A percentile compares a stretch with the other conserved stretches of the same genome.
Evolutionary conservation across 2,329 filamentous ascomycete genomes (phyloP).

Genomic region (Pseudocercospora fijiensis): DNA sequence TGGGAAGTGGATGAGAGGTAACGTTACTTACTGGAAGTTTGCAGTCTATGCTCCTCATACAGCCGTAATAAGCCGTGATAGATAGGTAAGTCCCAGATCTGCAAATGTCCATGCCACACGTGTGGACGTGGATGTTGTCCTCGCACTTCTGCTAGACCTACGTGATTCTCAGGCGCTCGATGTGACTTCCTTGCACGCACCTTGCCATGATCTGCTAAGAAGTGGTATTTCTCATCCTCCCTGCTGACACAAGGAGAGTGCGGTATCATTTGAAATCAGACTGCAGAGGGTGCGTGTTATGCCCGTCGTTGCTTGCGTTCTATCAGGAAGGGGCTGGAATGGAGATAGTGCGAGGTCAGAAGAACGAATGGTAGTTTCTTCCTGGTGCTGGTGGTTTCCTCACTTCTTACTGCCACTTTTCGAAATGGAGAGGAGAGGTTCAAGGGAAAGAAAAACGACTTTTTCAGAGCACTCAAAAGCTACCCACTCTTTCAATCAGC

Average conservation of each 20-base stretch:
- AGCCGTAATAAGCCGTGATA: not conserved
- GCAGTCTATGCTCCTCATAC: not conserved
- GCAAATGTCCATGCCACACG: not conserved
- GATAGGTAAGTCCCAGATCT: not conserved
- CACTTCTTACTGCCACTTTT: too few relatives aligned
- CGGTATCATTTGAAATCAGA: too few relatives aligned
- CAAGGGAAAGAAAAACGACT: not conserved
- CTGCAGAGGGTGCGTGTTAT: too few relatives aligned
- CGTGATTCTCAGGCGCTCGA: too few relatives aligned
- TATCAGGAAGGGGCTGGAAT: not conserved
- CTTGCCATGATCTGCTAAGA: too few relatives aligned
- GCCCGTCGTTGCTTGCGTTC: too few relatives aligned
- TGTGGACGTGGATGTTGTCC: not conserved
- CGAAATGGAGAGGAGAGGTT: not conserved
- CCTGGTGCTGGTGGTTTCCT: too few relatives aligned
- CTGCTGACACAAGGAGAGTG: too few relatives aligned
- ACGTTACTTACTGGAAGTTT: not conserved
- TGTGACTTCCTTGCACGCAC: too few relatives aligned
- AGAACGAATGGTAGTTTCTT: too few relatives aligned
- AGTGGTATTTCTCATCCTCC: too few relatives aligned
- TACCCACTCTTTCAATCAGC: conserved; percentile 6
- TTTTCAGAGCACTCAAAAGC: conserved; percentile 3
- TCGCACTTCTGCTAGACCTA: not conserved
- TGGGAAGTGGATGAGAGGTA: not conserved
- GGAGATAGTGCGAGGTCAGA: too few relatives aligned